These are phyloP conservation scores for Toxicodendron radicans DNA, from an alignment of 345 rosid species.

Conservation along the genomic window DNA sequence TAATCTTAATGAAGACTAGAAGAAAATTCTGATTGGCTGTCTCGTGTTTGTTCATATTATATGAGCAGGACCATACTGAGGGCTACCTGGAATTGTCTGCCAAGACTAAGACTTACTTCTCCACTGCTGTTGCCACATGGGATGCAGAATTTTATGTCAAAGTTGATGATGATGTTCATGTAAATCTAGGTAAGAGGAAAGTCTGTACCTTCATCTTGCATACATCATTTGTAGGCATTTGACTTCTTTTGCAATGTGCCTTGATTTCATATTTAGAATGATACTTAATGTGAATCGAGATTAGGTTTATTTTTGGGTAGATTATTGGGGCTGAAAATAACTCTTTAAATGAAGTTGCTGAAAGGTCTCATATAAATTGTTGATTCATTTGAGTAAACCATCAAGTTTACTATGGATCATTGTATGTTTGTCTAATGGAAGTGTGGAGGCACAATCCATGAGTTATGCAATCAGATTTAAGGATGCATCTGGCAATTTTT, in stretches of 20 bases:
- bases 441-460: neutral
- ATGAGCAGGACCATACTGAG: constrained; percentile 74
- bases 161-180: constrained; percentile 98
- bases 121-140: constrained; percentile 80
- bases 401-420: neutral
- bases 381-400: neutral
- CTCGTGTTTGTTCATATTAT: constrained; percentile 8
- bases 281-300: neutral
- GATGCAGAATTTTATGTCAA: constrained; percentile 87
- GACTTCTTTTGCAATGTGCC: neutral
- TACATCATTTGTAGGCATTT: neutral
- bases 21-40: constrained; percentile 7
- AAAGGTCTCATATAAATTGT: too few relatives aligned
- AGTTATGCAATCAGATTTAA: neutral
- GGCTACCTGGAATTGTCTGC: constrained; percentile 80
- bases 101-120: constrained; percentile 78
- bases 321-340: neutral
- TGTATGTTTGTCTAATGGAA: neutral
- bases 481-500: neutral
- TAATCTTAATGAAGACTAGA: neutral
- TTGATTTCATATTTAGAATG: neutral
- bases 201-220: neutral
- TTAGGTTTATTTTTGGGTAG: neutral
- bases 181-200: constrained; percentile 62
- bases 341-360: too few relatives aligned